Evolutionary conservation across 305 asterid species (phyloP), one percentile per base, ranked within the genome.

Genomic region (Galium porrigens): DNA sequence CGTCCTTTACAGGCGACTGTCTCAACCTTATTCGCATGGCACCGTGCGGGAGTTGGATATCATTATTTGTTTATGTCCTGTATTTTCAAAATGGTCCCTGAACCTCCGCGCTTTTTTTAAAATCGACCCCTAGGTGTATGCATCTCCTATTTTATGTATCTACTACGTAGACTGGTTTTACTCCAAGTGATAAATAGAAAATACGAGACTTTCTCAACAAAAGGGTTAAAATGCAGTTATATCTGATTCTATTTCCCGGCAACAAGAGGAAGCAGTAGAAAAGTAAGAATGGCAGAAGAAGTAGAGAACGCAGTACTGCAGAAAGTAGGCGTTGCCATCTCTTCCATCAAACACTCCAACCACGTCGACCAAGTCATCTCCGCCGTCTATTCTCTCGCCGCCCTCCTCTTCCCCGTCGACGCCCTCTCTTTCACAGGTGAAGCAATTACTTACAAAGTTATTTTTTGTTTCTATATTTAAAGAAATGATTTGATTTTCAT

Each of bases 341-440:
- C 81, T 58, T 71, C 81, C 63, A 76, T 91, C 53, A 72, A 79
- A 63, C 81, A 60, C 27, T 83, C 94, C 46, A 74, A 76, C 58
- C 78, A 84, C 62, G 87, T 86, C 71, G 96, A 86, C 75, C 78
- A 86, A 79, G 86, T 85, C 58, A 78, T 89, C 56, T 58, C 75
- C 41, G 83, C 95, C 74, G 83, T 91, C 64, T 79, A 84, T 76
- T 84, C 96, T 64, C 84, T 91, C 10, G 88, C 98, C 63, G 79
- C 77, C 69, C 76, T 78, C 68, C 76, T 91, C 53, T 91, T 86
- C 74, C 81, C 89, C 33, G 63, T 83, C 63, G 67, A 80, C 10
- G 71, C 84, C 56, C 70, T 27, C 70, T 75, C 78, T 14, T 11
- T 86, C 61, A 73, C 81, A 74, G 96, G 97, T 87, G 42, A 33